A percentile compares a stretch with the other conserved stretches of the same genome.
Conservation (phyloP, 306 rosid species). For the Morella rubra region DNA sequence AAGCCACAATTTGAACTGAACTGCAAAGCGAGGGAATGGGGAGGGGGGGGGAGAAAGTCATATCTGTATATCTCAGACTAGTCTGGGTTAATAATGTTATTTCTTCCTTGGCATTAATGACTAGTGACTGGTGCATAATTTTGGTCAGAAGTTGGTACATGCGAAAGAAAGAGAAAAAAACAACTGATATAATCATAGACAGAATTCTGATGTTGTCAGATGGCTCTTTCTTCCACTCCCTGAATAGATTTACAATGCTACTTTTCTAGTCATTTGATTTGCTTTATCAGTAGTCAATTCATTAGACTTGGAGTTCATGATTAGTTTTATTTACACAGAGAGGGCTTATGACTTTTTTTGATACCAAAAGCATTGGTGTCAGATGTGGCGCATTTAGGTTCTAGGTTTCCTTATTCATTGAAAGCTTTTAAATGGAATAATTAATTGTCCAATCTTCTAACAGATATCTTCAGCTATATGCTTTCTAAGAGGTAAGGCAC, state of each 20-base stretch:
- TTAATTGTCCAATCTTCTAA: conserved; percentile 27
- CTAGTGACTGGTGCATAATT: neutral
- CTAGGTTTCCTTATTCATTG: no score
- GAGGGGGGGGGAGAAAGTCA: neutral
- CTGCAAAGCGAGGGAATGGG: neutral
- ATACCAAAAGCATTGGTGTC: no score
- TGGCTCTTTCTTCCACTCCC: conserved; percentile 3
- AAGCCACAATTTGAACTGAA: neutral
- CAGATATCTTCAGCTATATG: conserved; percentile 96
- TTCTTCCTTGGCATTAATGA: neutral
- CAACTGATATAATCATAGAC: neutral
- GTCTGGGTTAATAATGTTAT: neutral
- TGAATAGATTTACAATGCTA: neutral
- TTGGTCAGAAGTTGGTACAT: neutral
- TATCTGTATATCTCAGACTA: neutral
- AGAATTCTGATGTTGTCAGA: neutral
- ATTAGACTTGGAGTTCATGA: no score
- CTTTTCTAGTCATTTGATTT: neutral
- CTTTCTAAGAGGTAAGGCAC: conserved; percentile 87
- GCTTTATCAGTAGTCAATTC: no score
- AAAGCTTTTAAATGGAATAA: no score
- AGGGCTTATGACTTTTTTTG: no score
- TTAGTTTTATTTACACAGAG: no score
- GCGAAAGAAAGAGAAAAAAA: neutral
- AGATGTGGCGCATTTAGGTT: no score